Evolutionary conservation across 805 yeast genomes (phyloP), one percentile per base, ranked within the genome.

Genomic region (Suhomyces canberraensis): DNA sequence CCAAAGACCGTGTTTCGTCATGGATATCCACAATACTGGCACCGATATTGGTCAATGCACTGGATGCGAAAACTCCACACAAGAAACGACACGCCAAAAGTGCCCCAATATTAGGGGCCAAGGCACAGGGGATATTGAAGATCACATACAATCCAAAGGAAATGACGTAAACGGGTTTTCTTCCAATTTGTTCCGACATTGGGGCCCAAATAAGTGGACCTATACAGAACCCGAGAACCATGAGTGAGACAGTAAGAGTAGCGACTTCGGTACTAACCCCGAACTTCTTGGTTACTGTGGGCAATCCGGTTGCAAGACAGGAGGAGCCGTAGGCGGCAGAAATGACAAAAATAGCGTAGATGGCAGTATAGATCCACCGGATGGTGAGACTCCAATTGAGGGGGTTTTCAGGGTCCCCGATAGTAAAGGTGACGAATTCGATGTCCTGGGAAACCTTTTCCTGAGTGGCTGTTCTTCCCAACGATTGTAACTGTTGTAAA

Each of bases 171-270:
- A 88, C 91, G 3, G 89, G 84, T 47, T 86, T 73, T 62, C 97
- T 76, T 32, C 97, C 96, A 49, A 81, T 78, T 51, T 81, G 80
- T 62, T 89, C 97, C 20, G 87, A 76, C 25, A 88, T 64, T 8
- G 96, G 96, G 11, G 95, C 85, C 95, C 95, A 89, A 16, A 88
- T 46, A 45, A 89, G 66, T 1, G 96, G 96, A 29, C 96, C 96
- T 19, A 87, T 71, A 16, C 90, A 73, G 54, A 89, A 88, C 5
- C 96, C 97, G 17, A 85, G 54, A 35, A 89, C 96, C 95, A 87
- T 88, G 24, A 89, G 63, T 1, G 96, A 85, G 46, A 90, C 85
- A 0, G 91, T 66, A 46, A 89, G 69, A 22, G 79, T 81, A 8
- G 96, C 78, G 15, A 88, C 96, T 58, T 85, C 96, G 2, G 66